phyloP scores from a whole-genome alignment of 1,284 basidiomycete species.

The Heterobasidion irregulare region DNA sequence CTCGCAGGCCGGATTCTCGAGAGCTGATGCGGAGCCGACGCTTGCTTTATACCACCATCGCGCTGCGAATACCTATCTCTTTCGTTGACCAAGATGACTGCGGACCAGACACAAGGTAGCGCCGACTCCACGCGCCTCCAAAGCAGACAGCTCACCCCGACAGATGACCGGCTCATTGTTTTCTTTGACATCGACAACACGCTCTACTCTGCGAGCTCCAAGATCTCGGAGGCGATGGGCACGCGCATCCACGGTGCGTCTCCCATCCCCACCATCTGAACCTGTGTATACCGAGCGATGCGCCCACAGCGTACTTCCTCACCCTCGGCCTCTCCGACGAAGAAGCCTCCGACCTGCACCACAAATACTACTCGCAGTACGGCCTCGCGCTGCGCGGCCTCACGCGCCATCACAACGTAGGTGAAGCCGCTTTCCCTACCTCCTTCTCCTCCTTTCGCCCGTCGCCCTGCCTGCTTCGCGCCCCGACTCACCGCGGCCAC shows the following conservation, averaged over 20 bases:
- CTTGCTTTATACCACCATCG: too few relatives aligned
- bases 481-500: background rate
- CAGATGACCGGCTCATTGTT: conserved; percentile 51
- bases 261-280: background rate
- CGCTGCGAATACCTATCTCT: background rate
- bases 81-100: conserved; percentile 3
- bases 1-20: too few relatives aligned
- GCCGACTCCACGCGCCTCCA: background rate
- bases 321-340: conserved; percentile 58
- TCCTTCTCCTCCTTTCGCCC: background rate
- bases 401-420: conserved; percentile 71
- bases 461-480: background rate
- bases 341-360: conserved; percentile 68
- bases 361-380: conserved; percentile 71
- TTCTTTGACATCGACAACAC: conserved; percentile 90
- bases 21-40: too few relatives aligned
- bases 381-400: conserved; percentile 84
- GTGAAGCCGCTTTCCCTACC: conserved; percentile 28
- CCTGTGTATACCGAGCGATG: background rate
- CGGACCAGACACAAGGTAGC: conserved; percentile 7
- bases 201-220: conserved; percentile 68
- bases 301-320: conserved; percentile 64
- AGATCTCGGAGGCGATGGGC: conserved; percentile 78
- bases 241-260: conserved; percentile 62
- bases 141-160: background rate